Conservation (phyloP, 1,284 basidiomycete species). For the Leccinum glutinopallens region DNA sequence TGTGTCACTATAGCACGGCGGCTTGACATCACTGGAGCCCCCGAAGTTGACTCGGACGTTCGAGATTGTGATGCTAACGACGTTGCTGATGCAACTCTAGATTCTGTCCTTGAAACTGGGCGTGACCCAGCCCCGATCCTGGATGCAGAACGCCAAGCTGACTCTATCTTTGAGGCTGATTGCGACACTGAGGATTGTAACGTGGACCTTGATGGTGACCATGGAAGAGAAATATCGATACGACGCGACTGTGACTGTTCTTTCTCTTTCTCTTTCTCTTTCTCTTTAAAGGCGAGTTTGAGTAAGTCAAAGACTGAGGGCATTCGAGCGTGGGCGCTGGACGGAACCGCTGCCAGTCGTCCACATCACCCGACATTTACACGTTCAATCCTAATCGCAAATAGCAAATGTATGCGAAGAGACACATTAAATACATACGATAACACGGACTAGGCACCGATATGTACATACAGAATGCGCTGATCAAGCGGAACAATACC, state of each 20-base stretch:
- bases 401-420: too few species aligned
- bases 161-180: conserved; percentile 21
- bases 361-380: too few species aligned
- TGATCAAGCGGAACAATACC: too few species aligned
- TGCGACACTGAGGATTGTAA: conserved; percentile 20
- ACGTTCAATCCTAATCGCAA: too few species aligned
- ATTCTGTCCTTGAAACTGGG: conserved; percentile 23
- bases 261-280: conserved; percentile 28
- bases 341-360: background rate
- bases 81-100: background rate
- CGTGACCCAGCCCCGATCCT: conserved; percentile 22
- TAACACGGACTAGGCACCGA: too few species aligned
- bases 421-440: too few species aligned
- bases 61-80: conserved; percentile 5
- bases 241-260: conserved; percentile 23
- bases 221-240: conserved; percentile 35
- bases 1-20: background rate
- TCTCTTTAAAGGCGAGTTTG: conserved; percentile 29
- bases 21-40: background rate
- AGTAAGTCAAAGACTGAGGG: conserved; percentile 27
- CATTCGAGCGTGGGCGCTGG: conserved; percentile 12
- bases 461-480: too few species aligned
- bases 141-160: conserved; percentile 22
- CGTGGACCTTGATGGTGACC: conserved; percentile 29
- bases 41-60: conserved; percentile 9